Evolutionary conservation across 768 basidiomycete species (phyloP), one percentile per base, ranked within the genome.

Genomic region (Lactifluus rugatus): DNA sequence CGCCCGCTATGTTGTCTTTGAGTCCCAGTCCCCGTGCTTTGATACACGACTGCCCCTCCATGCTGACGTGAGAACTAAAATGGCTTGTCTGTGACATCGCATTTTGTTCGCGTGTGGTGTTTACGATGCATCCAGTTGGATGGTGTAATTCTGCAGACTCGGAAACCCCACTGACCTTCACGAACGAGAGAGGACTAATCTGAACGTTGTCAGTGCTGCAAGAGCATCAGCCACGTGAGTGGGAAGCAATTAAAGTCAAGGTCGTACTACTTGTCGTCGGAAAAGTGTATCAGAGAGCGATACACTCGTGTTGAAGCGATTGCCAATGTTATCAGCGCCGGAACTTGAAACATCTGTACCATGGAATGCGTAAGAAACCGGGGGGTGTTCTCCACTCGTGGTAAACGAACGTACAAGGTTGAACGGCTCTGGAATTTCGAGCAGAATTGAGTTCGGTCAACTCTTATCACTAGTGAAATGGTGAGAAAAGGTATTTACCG

Each of bases 291-390:
- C 19, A 50, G 36, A 17, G 26, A 32, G 28, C 55, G 55, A 42
- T 56, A 45, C 25, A 58, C 50, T 14, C 52, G 52, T 13, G 61
- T 62, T 7, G 61, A 57, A 11, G 46, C 45, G 16, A 56, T 42
- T 32, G 48, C 3, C 31, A 49, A 32, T 14, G 23, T 42, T 9
- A 42, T 42, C 21, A 49, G 7, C 23, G 28, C 31, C 0, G 48
- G 48, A 5, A 25, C 16, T 11, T 41, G 48, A 23, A 49, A 56
- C 21, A 56, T 56, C 55, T 56, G 28, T 32, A 6, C 23, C 42
- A 16, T 2, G 9, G 28, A 25, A 10, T 19, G 14, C 14, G 19
- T 42, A 14, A 46, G 21, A 31, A 21, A 3, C 19, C 16, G 13
- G 26, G 26, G 16, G 2, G 5, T 31, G 3, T 25, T 10, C 8